Evolutionary conservation across 331 rosid species (phyloP).

Genomic region (Prunus yedoensis): DNA sequence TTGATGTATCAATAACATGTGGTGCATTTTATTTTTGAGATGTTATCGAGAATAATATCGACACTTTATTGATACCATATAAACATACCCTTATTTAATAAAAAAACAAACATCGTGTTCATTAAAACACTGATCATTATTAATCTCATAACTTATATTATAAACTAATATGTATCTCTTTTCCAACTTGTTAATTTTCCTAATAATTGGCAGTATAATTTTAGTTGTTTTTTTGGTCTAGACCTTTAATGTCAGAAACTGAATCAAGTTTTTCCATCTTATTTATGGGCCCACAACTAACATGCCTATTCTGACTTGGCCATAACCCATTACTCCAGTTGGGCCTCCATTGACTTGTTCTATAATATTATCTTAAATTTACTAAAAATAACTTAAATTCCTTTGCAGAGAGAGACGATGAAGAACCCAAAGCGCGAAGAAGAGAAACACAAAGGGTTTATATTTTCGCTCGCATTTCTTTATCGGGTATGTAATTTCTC

Average conservation of each 20-base stretch:
- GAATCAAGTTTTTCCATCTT: neutral
- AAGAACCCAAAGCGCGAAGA: slow-evolving; percentile 13
- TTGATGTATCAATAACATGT: too few species aligned
- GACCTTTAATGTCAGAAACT: neutral
- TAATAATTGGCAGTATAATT: too few species aligned
- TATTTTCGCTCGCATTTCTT: slow-evolving; percentile 2
- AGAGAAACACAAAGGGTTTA: neutral
- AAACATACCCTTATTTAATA: too few species aligned
- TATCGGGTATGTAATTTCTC: slow-evolving; percentile 3
- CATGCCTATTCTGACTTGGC: neutral
- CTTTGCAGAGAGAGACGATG: slow-evolving; percentile 5
- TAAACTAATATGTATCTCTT: too few species aligned
- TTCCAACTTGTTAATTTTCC: too few species aligned
- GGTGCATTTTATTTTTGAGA: too few species aligned
- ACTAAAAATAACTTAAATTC: slow-evolving; percentile 10
- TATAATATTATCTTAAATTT: neutral
- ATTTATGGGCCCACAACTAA: neutral
- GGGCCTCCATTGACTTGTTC: slow-evolving; percentile 8
- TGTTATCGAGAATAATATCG: too few species aligned
- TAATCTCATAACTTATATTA: too few species aligned
- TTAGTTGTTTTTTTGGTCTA: neutral
- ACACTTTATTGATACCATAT: too few species aligned
- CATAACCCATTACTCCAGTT: neutral
- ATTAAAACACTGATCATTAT: too few species aligned
- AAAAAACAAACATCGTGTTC: too few species aligned